Evolutionary conservation across 805 yeast species (phyloP).

Genomic region (Saccharomycopsis sp.): DNA sequence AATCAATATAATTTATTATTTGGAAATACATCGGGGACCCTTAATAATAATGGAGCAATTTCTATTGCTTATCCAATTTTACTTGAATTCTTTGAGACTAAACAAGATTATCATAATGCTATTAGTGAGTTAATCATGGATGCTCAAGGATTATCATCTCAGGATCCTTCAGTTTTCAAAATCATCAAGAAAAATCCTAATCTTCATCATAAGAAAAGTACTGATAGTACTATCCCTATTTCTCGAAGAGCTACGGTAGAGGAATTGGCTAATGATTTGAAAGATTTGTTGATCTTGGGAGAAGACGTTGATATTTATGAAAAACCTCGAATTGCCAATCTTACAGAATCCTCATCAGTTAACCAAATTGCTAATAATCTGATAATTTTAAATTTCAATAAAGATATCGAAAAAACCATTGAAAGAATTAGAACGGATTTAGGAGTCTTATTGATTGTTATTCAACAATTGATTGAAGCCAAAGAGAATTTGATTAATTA

Average conservation of each 20-base stretch:
- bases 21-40: background rate
- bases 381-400: slow-evolving; percentile 24
- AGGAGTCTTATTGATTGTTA: slow-evolving; percentile 28
- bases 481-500: slow-evolving; percentile 60
- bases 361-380: background rate
- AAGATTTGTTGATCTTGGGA: slow-evolving; percentile 35
- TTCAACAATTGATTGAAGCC: slow-evolving; percentile 56
- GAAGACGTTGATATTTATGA: slow-evolving; percentile 22
- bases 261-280: slow-evolving; percentile 38
- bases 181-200: slow-evolving; percentile 31
- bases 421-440: slow-evolving; percentile 27
- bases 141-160: slow-evolving; percentile 57
- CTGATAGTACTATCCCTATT: background rate
- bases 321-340: background rate
- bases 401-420: slow-evolving; percentile 24
- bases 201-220: too few species aligned
- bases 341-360: background rate
- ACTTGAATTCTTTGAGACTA: slow-evolving; percentile 64
- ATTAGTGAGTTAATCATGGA: slow-evolving; percentile 51
- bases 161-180: slow-evolving; percentile 66
- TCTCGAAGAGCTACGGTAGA: slow-evolving; percentile 28
- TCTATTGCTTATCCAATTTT: slow-evolving; percentile 25
- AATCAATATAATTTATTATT: background rate
- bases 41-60: slow-evolving; percentile 4
- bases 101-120: slow-evolving; percentile 60